phyloP scores from a whole-genome alignment of 139 green algal genomes.

The Zygnema cylindricum region DNA sequence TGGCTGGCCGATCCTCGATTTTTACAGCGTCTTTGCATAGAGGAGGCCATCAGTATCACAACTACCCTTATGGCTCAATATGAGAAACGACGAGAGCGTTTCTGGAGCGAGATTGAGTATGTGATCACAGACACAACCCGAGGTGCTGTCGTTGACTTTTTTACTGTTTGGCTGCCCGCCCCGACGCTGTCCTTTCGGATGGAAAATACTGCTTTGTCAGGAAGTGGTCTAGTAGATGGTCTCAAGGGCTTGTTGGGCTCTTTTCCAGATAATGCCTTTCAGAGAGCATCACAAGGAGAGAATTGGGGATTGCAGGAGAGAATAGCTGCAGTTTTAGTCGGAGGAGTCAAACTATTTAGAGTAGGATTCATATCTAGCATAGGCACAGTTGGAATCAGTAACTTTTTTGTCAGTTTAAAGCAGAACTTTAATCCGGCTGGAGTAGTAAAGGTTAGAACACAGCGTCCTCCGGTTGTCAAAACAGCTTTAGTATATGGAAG shows the following conservation, averaged over 20 bases:
- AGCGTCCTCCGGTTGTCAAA: slow-evolving; percentile 52
- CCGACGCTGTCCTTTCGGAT: slow-evolving; percentile 46
- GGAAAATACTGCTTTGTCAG: neutral
- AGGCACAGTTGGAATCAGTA: slow-evolving; percentile 49
- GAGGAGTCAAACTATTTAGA: slow-evolving; percentile 51
- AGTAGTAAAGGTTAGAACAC: neutral
- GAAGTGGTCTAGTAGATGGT: neutral
- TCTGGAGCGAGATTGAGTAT: slow-evolving; percentile 62
- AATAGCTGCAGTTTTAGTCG: slow-evolving; percentile 31
- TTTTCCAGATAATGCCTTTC: slow-evolving; percentile 60
- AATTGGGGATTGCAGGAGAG: slow-evolving; percentile 33
- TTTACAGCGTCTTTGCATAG: slow-evolving; percentile 50
- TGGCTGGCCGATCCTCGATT: slow-evolving; percentile 60
- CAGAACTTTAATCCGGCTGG: neutral
- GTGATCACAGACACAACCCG: slow-evolving; percentile 50
- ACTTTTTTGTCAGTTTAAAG: slow-evolving; percentile 15
- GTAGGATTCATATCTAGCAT: slow-evolving; percentile 56
- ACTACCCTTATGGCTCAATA: slow-evolving; percentile 56
- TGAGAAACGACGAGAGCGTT: slow-evolving; percentile 46
- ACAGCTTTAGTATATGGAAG: slow-evolving; percentile 50
- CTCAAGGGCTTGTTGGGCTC: slow-evolving; percentile 23
- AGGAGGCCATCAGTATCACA: slow-evolving; percentile 62
- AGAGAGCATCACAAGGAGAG: slow-evolving; percentile 29
- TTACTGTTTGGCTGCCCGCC: slow-evolving; percentile 62
- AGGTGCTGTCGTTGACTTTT: slow-evolving; percentile 60